A percentile compares a stretch with the other conserved stretches of the same genome.
phyloP scores from a whole-genome alignment of 2,329 filamentous ascomycete species.

The Phaeosphaeriaceae sp. region DNA sequence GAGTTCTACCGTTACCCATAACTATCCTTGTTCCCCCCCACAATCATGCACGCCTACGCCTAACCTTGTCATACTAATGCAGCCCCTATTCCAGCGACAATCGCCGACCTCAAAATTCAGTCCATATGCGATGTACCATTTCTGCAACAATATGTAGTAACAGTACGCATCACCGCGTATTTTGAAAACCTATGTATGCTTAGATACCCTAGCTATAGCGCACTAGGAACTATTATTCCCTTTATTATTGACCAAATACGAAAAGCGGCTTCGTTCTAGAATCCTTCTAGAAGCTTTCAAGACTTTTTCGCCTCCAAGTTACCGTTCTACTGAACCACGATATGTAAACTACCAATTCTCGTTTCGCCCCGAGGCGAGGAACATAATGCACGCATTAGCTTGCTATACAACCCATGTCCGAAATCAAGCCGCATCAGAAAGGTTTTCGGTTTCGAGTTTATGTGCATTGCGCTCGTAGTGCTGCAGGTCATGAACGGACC shows the following conservation, averaged over 20 bases:
- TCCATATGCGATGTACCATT: background rate
- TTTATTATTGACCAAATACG: no score
- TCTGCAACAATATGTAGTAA: background rate
- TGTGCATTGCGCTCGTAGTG: background rate
- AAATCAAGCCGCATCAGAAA: background rate
- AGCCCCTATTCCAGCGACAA: background rate
- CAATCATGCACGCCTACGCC: background rate
- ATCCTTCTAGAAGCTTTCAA: conserved; percentile 1
- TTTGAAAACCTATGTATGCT: no score
- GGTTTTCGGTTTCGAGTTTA: background rate
- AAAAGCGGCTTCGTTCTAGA: conserved; percentile 1
- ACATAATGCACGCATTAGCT: no score
- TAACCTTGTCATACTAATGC: background rate
- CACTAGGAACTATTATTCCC: background rate
- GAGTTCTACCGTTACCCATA: no score
- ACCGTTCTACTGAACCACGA: no score
- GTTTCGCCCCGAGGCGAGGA: no score
- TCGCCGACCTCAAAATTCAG: conserved; percentile 3
- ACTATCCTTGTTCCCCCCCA: background rate
- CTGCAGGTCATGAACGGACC: no score
- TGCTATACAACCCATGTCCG: background rate
- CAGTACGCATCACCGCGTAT: background rate
- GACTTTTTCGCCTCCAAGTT: background rate
- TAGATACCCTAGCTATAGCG: background rate
- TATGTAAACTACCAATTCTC: no score